Conservation (phyloP, 164 flowering plant genomes). For the Nymphaea colorata region DNA sequence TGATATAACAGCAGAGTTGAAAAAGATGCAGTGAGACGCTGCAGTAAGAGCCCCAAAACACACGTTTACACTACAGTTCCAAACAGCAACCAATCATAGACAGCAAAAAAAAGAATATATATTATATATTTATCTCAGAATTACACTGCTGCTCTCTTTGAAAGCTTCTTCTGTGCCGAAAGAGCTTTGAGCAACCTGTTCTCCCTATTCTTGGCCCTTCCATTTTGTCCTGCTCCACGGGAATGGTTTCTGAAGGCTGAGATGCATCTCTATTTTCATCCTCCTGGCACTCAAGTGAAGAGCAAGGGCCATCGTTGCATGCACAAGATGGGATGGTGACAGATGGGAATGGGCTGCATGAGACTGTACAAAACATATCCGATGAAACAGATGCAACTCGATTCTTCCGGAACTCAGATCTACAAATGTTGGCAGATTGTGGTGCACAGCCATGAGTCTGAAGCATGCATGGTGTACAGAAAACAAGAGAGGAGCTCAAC, state of each 20-base stretch:
- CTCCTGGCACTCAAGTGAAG: conserved; percentile 34
- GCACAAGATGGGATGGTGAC: conserved; percentile 71
- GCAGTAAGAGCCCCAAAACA: too few species aligned
- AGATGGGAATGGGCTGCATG: conserved; percentile 89
- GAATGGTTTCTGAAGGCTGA: conserved; percentile 18
- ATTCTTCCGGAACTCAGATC: conserved; percentile 53
- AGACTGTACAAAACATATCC: conserved; percentile 72
- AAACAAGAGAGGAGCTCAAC: conserved; percentile 46
- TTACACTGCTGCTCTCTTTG: conserved; percentile 58
- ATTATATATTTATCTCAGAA: neutral
- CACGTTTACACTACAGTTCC: too few species aligned
- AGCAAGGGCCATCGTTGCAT: conserved; percentile 66
- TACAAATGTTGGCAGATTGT: conserved; percentile 16
- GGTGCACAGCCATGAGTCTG: conserved; percentile 43
- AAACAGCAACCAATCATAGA: too few species aligned
- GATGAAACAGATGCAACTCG: conserved; percentile 85
- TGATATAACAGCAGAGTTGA: too few species aligned
- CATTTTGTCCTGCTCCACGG: conserved; percentile 46
- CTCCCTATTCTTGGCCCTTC: conserved; percentile 56
- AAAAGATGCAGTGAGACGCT: too few species aligned
- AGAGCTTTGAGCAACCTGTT: conserved; percentile 81
- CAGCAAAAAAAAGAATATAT: too few species aligned
- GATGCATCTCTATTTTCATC: conserved; percentile 29
- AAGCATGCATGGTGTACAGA: conserved; percentile 94
- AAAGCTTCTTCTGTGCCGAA: conserved; percentile 93